These are phyloP conservation scores for Solanum megistacrolobum DNA, from an alignment of 257 asterid genomes.

Conservation along the genomic window DNA sequence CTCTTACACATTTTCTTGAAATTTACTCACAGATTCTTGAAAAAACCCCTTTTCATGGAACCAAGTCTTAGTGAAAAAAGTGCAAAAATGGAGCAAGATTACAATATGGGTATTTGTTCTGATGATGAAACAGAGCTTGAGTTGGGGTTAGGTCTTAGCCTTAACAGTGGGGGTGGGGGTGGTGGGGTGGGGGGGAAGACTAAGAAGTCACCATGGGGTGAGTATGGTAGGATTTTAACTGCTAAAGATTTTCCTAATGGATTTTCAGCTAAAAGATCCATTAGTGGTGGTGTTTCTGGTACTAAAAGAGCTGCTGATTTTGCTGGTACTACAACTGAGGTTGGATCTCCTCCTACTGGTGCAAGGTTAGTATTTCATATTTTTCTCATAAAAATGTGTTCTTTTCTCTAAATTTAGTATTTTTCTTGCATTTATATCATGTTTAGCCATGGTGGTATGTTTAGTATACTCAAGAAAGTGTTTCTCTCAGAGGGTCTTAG, in stretches of 20 bases:
- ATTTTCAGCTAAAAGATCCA: conserved; percentile 24
- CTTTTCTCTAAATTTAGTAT: not conserved
- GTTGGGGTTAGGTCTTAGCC: conserved; percentile 50
- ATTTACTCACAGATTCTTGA: conserved; percentile 5
- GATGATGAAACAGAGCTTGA: conserved; percentile 34
- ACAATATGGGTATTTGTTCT: not conserved
- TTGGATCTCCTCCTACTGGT: conserved; percentile 41
- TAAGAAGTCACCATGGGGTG: conserved; percentile 30
- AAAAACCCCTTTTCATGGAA: conserved; percentile 22
- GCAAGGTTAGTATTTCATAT: conserved; percentile 30
- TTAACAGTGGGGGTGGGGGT: conserved; percentile 11
- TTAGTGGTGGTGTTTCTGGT: conserved; percentile 29
- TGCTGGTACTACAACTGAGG: conserved; percentile 11
- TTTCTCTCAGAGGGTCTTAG: not conserved
- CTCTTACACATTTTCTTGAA: not conserved
- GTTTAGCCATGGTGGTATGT: not conserved
- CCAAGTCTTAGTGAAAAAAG: conserved; percentile 19
- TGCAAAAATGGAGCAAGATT: not conserved
- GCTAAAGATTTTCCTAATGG: conserved; percentile 60
- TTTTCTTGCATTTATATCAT: not conserved
- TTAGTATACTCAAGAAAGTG: not conserved
- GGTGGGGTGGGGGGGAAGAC: conserved; percentile 1
- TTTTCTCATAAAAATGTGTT: not conserved
- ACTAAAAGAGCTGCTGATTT: conserved; percentile 30
- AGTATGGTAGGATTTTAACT: conserved; percentile 48